Evolutionary conservation across 139 green algal genomes (phyloP).

Genomic region (Picochlorum sp.): DNA sequence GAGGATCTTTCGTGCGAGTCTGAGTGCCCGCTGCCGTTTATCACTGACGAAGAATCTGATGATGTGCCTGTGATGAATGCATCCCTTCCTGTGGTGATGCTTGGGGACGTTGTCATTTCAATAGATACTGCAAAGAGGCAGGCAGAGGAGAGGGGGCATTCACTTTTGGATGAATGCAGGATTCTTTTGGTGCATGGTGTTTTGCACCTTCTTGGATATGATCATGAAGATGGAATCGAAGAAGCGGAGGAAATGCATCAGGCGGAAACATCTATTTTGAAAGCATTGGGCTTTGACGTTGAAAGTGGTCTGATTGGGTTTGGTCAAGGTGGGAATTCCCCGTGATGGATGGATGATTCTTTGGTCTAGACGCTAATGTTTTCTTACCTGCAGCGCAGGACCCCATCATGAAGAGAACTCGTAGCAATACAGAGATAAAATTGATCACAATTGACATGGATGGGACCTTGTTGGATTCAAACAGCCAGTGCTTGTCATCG

Average conservation of each 20-base stretch:
- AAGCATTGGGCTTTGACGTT: conserved; percentile 53
- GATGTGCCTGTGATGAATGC: not conserved
- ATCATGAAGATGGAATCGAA: conserved; percentile 73
- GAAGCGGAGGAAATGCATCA: conserved; percentile 59
- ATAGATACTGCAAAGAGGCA: conserved; percentile 84
- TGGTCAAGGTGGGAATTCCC: conserved; percentile 5
- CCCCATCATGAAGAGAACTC: not conserved
- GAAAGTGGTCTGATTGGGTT: conserved; percentile 60
- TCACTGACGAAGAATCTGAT: not conserved
- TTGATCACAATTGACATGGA: conserved; percentile 76
- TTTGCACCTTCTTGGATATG: conserved; percentile 83
- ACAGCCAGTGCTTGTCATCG: conserved; percentile 44
- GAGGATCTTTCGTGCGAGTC: not conserved
- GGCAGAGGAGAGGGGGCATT: conserved; percentile 64
- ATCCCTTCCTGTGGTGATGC: conserved; percentile 41
- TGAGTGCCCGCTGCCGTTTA: not conserved
- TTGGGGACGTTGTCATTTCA: conserved; percentile 90
- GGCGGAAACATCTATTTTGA: conserved; percentile 55
- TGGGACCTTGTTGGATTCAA: conserved; percentile 59
- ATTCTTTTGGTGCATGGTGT: conserved; percentile 91
- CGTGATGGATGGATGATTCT: not conserved
- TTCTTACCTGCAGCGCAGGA: not conserved
- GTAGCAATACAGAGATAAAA: conserved; percentile 13
- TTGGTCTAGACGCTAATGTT: not conserved
- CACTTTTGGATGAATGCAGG: conserved; percentile 62